Base-by-base conservation (phyloP, 345 rosid genomes). In the Lepidium sativum region DNA sequence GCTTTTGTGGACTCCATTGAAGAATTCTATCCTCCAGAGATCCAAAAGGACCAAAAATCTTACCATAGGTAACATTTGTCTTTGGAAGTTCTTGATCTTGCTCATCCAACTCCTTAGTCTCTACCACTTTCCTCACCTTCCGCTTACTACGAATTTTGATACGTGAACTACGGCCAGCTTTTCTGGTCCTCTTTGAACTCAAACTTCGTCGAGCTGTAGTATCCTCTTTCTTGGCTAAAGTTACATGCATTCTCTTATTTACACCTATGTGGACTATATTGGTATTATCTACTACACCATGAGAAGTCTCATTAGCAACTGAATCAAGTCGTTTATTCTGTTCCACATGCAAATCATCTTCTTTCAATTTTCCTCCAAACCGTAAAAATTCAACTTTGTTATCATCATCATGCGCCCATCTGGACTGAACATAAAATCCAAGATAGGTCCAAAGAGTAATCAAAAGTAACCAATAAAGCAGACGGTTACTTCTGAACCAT, bases 371-470 rank as follows among this genome's bases (percentile, higher is more conserved):
- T 41, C 81, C 84, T 57, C 83, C 82, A 70, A 92, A 87, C 27
- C 84, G 90, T 18, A 84, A 78, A 74, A 87, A 86, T 41, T 89
- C 86, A 67, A 77, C 75, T 27, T 86, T 73, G 18, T 78, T 84
- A 73, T 79, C 77, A 64, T 89, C 82, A 81, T 85, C 92, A 74
- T 92, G 98, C 54, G 98, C 98, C 98, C 98, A 92, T 69, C 84
- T 78, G 47, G 98, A 92, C 83, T 92, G 98, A 9, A 89, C 86
- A 63, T 86, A 87, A 65, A 92, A 92, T 39, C 96, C 98, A 72
- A 92, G 92, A 76, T 89, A 92, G 57, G 98, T 74, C 97, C 98
- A 92, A 5, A 92, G 88, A 72, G 98, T 87, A 65, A 92, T 92
- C 77, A 92, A 82, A 64, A 92, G 96, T 69, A 92, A 71, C 98